These are phyloP conservation scores for Chrysosphaeria jannelii DNA, from an alignment of 2,329 filamentous ascomycete species.

Conservation along the genomic window DNA sequence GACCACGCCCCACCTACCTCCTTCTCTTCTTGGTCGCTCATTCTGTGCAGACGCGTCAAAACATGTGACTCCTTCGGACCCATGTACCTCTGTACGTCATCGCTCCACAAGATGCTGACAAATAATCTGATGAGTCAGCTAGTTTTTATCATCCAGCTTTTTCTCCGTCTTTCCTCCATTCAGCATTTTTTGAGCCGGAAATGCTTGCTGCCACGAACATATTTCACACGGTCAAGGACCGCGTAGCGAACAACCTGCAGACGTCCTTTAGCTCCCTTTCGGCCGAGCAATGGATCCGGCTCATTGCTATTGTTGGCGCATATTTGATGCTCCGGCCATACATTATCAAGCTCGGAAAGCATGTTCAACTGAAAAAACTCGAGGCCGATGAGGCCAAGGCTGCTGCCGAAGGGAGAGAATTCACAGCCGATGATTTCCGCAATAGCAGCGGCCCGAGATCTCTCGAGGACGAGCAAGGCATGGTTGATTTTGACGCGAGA, in stretches of 20 bases:
- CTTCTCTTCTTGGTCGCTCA: background rate
- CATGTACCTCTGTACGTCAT: no score
- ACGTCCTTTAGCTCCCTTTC: constrained; percentile 19
- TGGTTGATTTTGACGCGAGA: no score
- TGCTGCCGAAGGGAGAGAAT: constrained; percentile 10
- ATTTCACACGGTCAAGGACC: no score
- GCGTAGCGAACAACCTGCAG: constrained; percentile 15
- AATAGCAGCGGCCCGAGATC: no score
- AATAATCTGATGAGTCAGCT: no score
- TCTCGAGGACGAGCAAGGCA: no score
- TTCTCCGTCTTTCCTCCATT: background rate
- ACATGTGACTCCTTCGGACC: no score
- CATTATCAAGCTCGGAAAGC: constrained; percentile 33
- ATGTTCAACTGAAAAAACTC: constrained; percentile 30
- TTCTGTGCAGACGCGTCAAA: constrained; percentile 1
- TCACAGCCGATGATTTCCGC: no score
- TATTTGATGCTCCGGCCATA: constrained; percentile 50
- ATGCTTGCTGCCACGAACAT: no score
- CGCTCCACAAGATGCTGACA: no score
- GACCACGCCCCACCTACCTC: no score
- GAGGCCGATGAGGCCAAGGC: constrained; percentile 21
- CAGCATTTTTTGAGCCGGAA: no score
- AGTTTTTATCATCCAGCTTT: background rate
- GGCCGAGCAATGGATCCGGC: constrained; percentile 28
- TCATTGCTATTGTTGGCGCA: constrained; percentile 39